Base-by-base conservation (phyloP, 768 basidiomycete species). In the Gyrodon lividus region DNA sequence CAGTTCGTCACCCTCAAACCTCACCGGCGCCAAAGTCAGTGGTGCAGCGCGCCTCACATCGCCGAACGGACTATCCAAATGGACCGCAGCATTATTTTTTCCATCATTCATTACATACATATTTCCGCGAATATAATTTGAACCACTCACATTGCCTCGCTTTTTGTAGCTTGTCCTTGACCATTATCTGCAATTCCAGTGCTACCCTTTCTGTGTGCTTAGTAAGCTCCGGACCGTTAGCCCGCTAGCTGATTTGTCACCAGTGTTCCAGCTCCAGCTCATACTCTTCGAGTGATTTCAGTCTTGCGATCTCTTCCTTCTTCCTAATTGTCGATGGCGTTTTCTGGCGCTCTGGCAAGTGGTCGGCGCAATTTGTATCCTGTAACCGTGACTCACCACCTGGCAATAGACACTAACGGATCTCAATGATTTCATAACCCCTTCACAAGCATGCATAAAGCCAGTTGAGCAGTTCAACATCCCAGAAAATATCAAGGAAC, bases 391-490 rank as follows among this genome's bases (percentile, higher is more conserved):
- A 42, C 53, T 30, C 44, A 47, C 28, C 10, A 43, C 51, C 48
- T 3, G 38, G 50, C 51, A 28, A 28, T 46, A 94, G 92, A 94
- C 89, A 8, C 74, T 98, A 42, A 92, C 92, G 17, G 95, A 96
- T 70, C 79, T 98, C 44, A 98, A 98, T 68, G 97, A 98, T 70
- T 99, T 94, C 68, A 91, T 99, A 38, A 89, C 92, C 0, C 97
- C 97, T 2, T 89, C 93, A 1, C 96, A 98, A 72, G 89, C 89
- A 17, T 99, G 97, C 70, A 98, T 98, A 72, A 97, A 98, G 64
- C 96, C 97, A 0, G 92, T 98, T 20, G 77, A 84, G 59, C 74
- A 79, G 52, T 69, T 72, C 8, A 77, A 79, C 39, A 48, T 55
- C 34, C 62, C 63, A 68, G 79, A 73, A 68, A 79, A 63, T 5